phyloP scores from a whole-genome alignment of 2,329 filamentous ascomycete species.

The Clonostachys rosea region DNA sequence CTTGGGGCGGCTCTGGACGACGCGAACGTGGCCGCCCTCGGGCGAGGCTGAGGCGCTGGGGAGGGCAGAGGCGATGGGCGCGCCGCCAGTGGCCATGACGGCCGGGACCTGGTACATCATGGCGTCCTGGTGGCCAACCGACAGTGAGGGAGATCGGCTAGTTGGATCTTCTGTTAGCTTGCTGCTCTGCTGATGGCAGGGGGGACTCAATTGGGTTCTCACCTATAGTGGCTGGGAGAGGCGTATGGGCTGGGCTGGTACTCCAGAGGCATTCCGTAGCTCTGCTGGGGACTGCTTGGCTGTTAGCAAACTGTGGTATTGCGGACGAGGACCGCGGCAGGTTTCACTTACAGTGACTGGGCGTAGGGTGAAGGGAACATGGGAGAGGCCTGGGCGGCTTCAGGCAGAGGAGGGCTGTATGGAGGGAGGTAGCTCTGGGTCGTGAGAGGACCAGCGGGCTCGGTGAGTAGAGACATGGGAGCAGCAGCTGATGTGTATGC shows the following conservation, averaged over 20 bases:
- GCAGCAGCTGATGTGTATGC: slow-evolving; percentile 44
- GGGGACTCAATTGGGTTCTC: slow-evolving; percentile 10
- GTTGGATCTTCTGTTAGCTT: slow-evolving; percentile 12
- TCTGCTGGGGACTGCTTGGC: slow-evolving; percentile 12
- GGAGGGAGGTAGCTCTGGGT: slow-evolving; percentile 40
- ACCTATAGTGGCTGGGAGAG: slow-evolving; percentile 31
- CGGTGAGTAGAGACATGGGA: slow-evolving; percentile 45
- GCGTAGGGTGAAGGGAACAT: slow-evolving; percentile 25
- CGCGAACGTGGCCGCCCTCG: slow-evolving; percentile 50
- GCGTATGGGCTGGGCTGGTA: slow-evolving; percentile 29
- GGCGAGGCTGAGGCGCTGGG: slow-evolving; percentile 1
- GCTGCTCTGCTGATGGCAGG: neutral
- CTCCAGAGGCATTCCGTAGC: slow-evolving; percentile 38
- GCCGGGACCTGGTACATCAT: slow-evolving; percentile 39
- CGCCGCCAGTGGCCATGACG: slow-evolving; percentile 26
- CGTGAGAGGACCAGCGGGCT: slow-evolving; percentile 38
- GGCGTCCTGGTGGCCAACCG: slow-evolving; percentile 24
- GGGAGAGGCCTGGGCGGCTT: slow-evolving; percentile 27
- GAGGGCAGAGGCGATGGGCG: slow-evolving; percentile 11
- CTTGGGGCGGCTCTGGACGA: slow-evolving; percentile 78
- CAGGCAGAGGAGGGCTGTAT: slow-evolving; percentile 43
- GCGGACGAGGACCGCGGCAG: neutral
- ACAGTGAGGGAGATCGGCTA: slow-evolving; percentile 30
- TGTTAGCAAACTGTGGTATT: slow-evolving; percentile 14
- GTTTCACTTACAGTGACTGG: slow-evolving; percentile 25